These are phyloP conservation scores for Polygonum maritimum DNA, from an alignment of 148 eudicot genomes.

Conservation along the genomic window DNA sequence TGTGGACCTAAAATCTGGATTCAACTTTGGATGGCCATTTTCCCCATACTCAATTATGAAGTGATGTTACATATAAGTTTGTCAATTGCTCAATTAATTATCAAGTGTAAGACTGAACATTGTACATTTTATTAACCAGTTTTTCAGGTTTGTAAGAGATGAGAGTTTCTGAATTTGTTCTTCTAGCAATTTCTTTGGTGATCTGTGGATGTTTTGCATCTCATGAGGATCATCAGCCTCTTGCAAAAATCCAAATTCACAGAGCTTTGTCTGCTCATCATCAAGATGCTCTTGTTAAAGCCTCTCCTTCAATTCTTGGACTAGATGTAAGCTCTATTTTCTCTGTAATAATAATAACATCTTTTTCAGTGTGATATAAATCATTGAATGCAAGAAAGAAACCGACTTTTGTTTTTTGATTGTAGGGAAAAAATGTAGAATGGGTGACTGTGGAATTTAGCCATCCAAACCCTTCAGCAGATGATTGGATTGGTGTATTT, in stretches of 20 bases:
- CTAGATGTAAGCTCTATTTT: constrained; percentile 30
- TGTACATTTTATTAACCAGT: neutral
- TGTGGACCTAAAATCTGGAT: neutral
- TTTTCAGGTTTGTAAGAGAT: constrained; percentile 2
- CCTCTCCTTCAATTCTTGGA: constrained; percentile 70
- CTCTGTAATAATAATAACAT: neutral
- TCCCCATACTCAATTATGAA: neutral
- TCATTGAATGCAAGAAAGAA: neutral
- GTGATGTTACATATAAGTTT: neutral
- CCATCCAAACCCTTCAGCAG: constrained; percentile 41
- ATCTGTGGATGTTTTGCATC: neutral
- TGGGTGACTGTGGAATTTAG: constrained; percentile 59
- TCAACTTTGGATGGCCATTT: neutral
- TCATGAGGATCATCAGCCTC: constrained; percentile 54
- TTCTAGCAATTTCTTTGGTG: neutral
- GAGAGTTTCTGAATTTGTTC: neutral
- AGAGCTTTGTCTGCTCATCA: constrained; percentile 40
- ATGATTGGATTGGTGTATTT: constrained; percentile 94
- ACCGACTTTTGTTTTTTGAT: neutral
- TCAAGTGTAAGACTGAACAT: neutral
- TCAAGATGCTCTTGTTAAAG: constrained; percentile 46
- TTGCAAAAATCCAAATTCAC: constrained; percentile 57
- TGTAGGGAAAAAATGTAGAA: constrained; percentile 45
- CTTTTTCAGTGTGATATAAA: neutral
- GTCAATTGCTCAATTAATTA: neutral